Percentiles rank a stretch among this genome's conserved stretches.
Conservation (phyloP, 148 eudicot genomes). For the Arctostaphylos glauca region DNA sequence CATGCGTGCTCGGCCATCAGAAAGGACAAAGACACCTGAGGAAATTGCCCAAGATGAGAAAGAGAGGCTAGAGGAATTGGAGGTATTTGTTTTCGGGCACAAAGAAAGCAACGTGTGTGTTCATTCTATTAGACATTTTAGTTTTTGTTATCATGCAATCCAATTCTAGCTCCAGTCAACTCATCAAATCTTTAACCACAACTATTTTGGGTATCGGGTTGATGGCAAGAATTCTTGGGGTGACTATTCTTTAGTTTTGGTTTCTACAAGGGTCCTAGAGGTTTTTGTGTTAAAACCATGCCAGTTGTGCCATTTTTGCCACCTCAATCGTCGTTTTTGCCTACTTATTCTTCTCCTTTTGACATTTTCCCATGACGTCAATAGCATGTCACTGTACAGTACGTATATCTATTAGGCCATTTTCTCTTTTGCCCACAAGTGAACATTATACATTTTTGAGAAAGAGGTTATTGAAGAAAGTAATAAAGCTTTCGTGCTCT, state of each 20-base stretch:
- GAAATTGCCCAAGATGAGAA: conserved; percentile 93
- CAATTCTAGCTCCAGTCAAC: not conserved
- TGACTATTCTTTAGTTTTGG: not conserved
- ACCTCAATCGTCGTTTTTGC: not conserved
- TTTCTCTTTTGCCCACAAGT: not conserved
- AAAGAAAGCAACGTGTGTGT: not conserved
- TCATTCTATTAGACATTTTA: not conserved
- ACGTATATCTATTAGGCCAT: not conserved
- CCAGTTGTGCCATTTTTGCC: not conserved
- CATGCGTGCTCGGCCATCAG: conserved; percentile 84
- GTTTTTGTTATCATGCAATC: not conserved
- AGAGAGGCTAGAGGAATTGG: conserved; percentile 79
- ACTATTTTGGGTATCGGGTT: not conserved
- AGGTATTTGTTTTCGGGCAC: conserved; percentile 42
- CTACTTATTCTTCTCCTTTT: not conserved
- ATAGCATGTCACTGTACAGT: not conserved
- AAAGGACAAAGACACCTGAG: conserved; percentile 89
- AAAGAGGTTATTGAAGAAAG: not conserved
- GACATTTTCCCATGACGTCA: not conserved
- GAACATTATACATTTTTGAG: not conserved
- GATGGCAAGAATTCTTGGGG: not conserved
- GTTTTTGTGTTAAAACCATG: not conserved
- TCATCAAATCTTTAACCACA: not conserved
- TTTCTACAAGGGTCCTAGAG: not conserved
- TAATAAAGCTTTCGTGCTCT: not conserved